Percentiles rank a stretch among this genome's conserved stretches.
phyloP scores from a whole-genome alignment of 2,329 filamentous ascomycete species.

The Fusarium circinatum region DNA sequence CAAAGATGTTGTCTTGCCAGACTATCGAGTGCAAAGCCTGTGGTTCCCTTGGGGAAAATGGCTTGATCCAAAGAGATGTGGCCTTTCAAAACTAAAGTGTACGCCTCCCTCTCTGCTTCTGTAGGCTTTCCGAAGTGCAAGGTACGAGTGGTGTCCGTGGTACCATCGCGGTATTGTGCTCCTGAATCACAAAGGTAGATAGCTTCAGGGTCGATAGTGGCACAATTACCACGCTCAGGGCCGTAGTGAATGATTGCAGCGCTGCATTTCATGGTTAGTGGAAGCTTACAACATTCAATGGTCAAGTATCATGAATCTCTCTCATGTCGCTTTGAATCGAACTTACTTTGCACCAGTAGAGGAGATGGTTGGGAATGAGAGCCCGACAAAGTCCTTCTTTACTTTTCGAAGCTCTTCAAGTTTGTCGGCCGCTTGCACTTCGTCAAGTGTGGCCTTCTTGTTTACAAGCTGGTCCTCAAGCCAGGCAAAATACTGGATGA shows the following conservation, averaged over 20 bases:
- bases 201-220: slow-evolving; percentile 82
- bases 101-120: slow-evolving; percentile 84
- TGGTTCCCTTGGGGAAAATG: slow-evolving; percentile 94
- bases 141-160: slow-evolving; percentile 94
- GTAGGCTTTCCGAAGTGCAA: slow-evolving; percentile 90
- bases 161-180: slow-evolving; percentile 95
- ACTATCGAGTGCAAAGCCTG: slow-evolving; percentile 88
- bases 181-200: slow-evolving; percentile 98
- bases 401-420: slow-evolving; percentile 78
- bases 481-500: slow-evolving; percentile 96
- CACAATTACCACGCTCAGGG: slow-evolving; percentile 83
- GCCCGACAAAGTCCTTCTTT: slow-evolving; percentile 81
- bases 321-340: background rate
- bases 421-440: slow-evolving; percentile 92
- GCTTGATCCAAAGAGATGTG: slow-evolving; percentile 88
- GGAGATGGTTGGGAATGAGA: slow-evolving; percentile 96
- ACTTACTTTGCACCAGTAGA: slow-evolving; percentile 82
- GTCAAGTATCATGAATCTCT: background rate
- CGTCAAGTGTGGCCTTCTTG: slow-evolving; percentile 80
- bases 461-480: slow-evolving; percentile 86
- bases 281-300: background rate
- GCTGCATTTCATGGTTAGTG: slow-evolving; percentile 57
- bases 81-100: slow-evolving; percentile 94
- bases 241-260: slow-evolving; percentile 97
- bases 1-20: slow-evolving; percentile 92